These are phyloP conservation scores for Dorcoceras hygrometricum DNA, from an alignment of 257 asterid species.

Conservation along the genomic window DNA sequence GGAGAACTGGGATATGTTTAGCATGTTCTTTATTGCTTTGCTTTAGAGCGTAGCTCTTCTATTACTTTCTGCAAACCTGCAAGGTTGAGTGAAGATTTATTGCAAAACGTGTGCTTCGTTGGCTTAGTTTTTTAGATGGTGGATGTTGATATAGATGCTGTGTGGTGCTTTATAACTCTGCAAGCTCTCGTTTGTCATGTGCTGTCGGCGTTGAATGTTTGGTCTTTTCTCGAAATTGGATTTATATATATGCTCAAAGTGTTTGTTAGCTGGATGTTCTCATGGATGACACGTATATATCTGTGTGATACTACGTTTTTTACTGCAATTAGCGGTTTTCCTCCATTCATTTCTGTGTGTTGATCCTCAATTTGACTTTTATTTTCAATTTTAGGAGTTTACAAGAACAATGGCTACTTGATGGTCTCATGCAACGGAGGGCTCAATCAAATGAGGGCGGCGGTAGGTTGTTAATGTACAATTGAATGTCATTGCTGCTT, in stretches of 20 bases:
- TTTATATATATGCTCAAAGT: background rate
- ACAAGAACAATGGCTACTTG: constrained; percentile 93
- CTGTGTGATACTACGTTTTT: background rate
- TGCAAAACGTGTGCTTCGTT: constrained; percentile 15
- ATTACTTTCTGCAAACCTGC: constrained; percentile 8
- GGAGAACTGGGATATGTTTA: background rate
- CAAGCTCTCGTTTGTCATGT: background rate
- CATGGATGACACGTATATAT: background rate
- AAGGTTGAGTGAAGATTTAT: background rate
- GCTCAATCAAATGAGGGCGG: constrained; percentile 97
- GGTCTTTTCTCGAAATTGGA: background rate
- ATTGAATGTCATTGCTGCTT: constrained; percentile 4
- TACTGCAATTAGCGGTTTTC: background rate
- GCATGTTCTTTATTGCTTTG: constrained; percentile 1
- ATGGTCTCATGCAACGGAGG: constrained; percentile 99
- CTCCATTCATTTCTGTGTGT: background rate
- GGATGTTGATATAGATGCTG: background rate
- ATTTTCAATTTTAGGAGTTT: constrained; percentile 54
- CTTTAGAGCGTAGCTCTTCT: background rate
- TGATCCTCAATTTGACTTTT: constrained; percentile 21
- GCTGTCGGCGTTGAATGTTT: background rate
- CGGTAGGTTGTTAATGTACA: constrained; percentile 48
- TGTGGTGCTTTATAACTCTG: background rate
- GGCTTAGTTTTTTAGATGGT: constrained; percentile 11
- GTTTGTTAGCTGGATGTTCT: background rate